Evolutionary conservation across 345 rosid species (phyloP).

Genomic region (Citrus trifoliata): DNA sequence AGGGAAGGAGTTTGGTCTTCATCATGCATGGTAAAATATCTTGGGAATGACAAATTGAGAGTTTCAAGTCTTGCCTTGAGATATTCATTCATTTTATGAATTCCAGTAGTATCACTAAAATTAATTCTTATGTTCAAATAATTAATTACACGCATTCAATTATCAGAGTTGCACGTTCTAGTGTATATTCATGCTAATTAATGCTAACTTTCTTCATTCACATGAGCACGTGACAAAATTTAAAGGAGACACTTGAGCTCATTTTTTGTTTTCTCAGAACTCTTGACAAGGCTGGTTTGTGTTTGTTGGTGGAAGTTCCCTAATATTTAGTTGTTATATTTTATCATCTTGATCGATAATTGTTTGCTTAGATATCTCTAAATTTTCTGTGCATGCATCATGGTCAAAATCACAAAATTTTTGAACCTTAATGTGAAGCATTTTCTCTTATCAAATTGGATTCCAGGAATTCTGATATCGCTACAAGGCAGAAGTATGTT

Average conservation of each 20-base stretch:
- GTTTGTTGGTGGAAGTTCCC: neutral
- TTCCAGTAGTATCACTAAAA: neutral
- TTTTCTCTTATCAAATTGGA: neutral
- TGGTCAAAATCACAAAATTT: neutral
- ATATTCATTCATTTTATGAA: neutral
- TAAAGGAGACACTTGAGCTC: no score
- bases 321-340: neutral
- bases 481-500: conserved; percentile 62
- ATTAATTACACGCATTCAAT: neutral
- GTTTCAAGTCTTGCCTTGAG: neutral
- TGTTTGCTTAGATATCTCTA: neutral
- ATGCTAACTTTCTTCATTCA: no score
- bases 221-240: no score
- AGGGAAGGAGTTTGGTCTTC: no score
- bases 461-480: conserved; percentile 72
- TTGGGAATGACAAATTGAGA: neutral
- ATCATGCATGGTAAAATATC: no score
- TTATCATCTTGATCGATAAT: neutral
- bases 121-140: neutral
- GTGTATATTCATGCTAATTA: neutral
- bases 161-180: neutral
- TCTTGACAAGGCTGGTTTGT: neutral
- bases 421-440: no score
- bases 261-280: neutral
- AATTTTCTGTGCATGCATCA: neutral